Evolutionary conservation across 805 yeast species (phyloP).

Genomic region (Saturnispora diversa): DNA sequence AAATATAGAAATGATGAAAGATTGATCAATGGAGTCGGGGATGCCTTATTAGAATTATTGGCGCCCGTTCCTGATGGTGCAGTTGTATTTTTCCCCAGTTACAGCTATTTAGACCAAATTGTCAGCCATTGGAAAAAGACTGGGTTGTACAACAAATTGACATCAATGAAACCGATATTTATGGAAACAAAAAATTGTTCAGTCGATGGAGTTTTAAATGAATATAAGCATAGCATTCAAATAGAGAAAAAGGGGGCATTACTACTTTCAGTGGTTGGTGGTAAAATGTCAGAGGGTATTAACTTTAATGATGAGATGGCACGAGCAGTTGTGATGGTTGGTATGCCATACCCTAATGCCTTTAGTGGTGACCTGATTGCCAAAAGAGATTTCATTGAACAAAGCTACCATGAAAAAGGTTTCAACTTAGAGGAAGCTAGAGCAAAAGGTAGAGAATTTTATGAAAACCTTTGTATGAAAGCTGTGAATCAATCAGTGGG

Average conservation of each 20-base stretch:
- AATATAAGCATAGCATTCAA: slow-evolving; percentile 40
- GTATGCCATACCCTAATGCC: slow-evolving; percentile 83
- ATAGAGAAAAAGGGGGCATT: slow-evolving; percentile 46
- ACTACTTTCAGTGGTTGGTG: slow-evolving; percentile 83
- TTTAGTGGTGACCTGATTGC: slow-evolving; percentile 76
- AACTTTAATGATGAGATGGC: slow-evolving; percentile 86
- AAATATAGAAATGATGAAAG: slow-evolving; percentile 43
- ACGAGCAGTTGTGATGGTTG: slow-evolving; percentile 77
- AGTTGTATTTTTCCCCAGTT: slow-evolving; percentile 82
- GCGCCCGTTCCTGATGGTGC: slow-evolving; percentile 58
- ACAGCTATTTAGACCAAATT: slow-evolving; percentile 54
- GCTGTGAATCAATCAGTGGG: slow-evolving; percentile 92
- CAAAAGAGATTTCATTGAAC: slow-evolving; percentile 56
- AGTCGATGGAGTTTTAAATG: slow-evolving; percentile 39
- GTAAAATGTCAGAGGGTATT: slow-evolving; percentile 87
- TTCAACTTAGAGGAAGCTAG: slow-evolving; percentile 39
- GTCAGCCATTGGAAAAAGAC: slow-evolving; percentile 43
- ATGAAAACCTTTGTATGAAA: slow-evolving; percentile 82
- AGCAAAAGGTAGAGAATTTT: slow-evolving; percentile 45
- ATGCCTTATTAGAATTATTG: slow-evolving; percentile 36
- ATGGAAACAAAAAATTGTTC: slow-evolving; percentile 44
- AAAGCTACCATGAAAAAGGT: slow-evolving; percentile 40
- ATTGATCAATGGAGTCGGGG: slow-evolving; percentile 47
- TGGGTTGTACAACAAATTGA: slow-evolving; percentile 29
- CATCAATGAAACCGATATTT: slow-evolving; percentile 40